phyloP scores from a whole-genome alignment of 306 rosid species.

The Alnus rubra region DNA sequence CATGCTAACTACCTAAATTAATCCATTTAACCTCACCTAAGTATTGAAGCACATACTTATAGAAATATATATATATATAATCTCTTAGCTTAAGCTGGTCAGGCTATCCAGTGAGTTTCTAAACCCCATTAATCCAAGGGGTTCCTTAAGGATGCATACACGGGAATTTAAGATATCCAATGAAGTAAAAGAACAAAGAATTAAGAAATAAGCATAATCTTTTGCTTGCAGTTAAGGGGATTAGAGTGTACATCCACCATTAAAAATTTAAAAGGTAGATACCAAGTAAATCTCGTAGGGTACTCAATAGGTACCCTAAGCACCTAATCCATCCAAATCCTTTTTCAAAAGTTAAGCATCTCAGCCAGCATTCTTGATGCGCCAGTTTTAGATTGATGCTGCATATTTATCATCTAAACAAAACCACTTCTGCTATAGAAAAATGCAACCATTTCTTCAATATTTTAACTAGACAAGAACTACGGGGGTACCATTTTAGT shows the following conservation, averaged over 20 bases:
- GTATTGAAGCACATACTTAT: not conserved
- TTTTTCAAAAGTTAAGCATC: not conserved
- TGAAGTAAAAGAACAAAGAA: not conserved
- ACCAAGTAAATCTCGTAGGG: not conserved
- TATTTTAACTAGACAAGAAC: not conserved
- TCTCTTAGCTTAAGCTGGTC: not conserved
- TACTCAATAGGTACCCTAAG: not conserved
- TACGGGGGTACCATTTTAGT: not conserved
- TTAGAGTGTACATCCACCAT: not conserved
- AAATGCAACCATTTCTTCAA: not conserved
- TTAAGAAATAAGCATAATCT: slow-evolving; percentile 5
- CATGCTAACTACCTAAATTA: not conserved
- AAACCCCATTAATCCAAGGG: not conserved
- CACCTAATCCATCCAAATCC: not conserved
- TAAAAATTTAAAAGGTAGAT: not conserved
- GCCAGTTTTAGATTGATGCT: not conserved
- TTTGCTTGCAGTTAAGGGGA: slow-evolving; percentile 28
- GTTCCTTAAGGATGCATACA: slow-evolving; percentile 13
- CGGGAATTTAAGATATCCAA: slow-evolving; percentile 12
- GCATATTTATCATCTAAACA: not conserved
- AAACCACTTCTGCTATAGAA: not conserved
- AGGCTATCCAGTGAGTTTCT: not conserved
- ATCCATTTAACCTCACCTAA: not conserved
- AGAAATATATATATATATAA: too few relatives aligned
- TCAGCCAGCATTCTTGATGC: not conserved